These are phyloP conservation scores for Cicer yamashitae DNA, from an alignment of 306 rosid genomes.

Conservation along the genomic window DNA sequence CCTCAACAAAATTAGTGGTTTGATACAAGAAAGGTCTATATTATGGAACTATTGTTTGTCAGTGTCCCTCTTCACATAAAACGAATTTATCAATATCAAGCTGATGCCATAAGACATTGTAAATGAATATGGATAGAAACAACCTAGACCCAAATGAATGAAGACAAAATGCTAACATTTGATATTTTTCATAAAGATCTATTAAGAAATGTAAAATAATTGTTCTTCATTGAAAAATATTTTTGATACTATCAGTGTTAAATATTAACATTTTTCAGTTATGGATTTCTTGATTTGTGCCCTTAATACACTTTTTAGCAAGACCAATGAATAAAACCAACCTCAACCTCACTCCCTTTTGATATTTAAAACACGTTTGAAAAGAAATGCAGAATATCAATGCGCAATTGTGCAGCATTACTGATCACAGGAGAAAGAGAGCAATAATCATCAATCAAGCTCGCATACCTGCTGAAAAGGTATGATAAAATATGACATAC, in stretches of 20 bases:
- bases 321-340: not conserved
- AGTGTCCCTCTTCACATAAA: not conserved
- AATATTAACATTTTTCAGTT: no score
- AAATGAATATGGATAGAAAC: not conserved
- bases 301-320: not conserved
- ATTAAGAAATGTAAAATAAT: no score
- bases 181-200: no score
- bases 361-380: no score
- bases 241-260: no score
- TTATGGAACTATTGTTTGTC: slow-evolving; percentile 8
- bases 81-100: not conserved
- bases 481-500: slow-evolving; percentile 42
- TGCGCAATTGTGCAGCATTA: not conserved
- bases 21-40: not conserved
- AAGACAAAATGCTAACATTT: not conserved
- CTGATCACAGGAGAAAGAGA: slow-evolving; percentile 24
- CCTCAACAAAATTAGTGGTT: slow-evolving; percentile 10
- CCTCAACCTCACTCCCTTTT: not conserved
- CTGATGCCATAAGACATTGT: not conserved
- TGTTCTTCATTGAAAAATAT: no score
- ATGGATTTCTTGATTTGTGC: no score
- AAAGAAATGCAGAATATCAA: slow-evolving; percentile 6
- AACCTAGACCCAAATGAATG: not conserved
- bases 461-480: slow-evolving; percentile 27
- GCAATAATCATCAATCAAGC: slow-evolving; percentile 32